Conservation (phyloP, 352 stramenopile genomes). For the Globisporangium acanthophoron region DNA sequence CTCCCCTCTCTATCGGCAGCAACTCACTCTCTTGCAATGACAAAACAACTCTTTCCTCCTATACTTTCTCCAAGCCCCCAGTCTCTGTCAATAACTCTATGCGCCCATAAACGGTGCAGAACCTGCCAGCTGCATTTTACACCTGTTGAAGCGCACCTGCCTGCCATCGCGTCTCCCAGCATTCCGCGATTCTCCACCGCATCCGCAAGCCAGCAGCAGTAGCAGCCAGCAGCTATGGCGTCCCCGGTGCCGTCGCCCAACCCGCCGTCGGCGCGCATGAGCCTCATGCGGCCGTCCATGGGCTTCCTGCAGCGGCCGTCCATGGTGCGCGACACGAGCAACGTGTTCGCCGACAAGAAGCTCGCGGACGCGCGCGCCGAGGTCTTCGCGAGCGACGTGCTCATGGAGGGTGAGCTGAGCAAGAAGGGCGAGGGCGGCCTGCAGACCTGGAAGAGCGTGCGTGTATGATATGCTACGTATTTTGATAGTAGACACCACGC, state of each 20-base stretch:
- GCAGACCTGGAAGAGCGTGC: conserved; percentile 66
- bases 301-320: conserved; percentile 37
- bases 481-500: neutral
- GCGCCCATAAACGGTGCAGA: no score
- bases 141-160: no score
- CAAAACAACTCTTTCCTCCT: no score
- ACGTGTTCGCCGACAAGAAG: conserved; percentile 60
- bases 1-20: no score
- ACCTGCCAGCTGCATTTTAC: no score
- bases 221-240: neutral
- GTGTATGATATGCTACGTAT: conserved; percentile 21
- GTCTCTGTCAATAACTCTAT: no score
- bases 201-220: no score
- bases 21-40: no score
- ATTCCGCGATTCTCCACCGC: no score
- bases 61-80: no score
- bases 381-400: conserved; percentile 56
- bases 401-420: conserved; percentile 64
- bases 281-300: conserved; percentile 24
- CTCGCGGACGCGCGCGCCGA: conserved; percentile 46
- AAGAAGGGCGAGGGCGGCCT: conserved; percentile 62
- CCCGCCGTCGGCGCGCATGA: conserved; percentile 13
- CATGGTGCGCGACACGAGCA: conserved; percentile 41
- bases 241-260: conserved; percentile 1
- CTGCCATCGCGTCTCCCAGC: no score